A percentile compares a stretch with the other conserved stretches of the same genome.
Conservation (phyloP, 352 stramenopile genomes). For the Globisporangium abappressorium region DNA sequence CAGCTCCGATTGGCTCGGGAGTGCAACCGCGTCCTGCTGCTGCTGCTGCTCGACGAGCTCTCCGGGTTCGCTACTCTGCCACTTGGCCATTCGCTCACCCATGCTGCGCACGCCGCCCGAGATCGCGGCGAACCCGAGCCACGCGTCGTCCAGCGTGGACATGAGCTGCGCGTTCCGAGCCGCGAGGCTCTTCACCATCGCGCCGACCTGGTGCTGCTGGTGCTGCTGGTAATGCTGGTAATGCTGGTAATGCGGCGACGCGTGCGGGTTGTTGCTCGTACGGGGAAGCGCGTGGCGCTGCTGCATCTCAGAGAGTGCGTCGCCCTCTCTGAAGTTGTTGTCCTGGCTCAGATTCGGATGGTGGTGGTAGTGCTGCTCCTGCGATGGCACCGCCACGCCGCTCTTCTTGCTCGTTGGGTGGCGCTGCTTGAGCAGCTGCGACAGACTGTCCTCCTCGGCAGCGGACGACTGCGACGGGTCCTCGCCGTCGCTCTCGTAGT, state of each 20-base stretch:
- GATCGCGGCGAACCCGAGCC: constrained; percentile 33
- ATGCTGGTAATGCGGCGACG: not conserved
- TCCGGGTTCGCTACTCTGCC: not conserved
- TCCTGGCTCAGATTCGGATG: constrained; percentile 1
- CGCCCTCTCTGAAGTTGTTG: constrained; percentile 17
- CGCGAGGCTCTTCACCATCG: constrained; percentile 10
- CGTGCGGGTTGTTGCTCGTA: not conserved
- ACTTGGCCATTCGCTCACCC: constrained; percentile 16
- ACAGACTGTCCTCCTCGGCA: constrained; percentile 29
- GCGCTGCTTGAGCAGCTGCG: constrained; percentile 23
- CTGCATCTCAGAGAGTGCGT: constrained; percentile 17
- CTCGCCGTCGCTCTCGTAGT: constrained; percentile 10
- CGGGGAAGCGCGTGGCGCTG: not conserved
- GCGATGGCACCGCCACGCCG: not conserved
- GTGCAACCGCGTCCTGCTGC: not conserved
- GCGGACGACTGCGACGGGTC: constrained; percentile 8
- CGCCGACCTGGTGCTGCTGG: not conserved
- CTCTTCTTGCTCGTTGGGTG: not conserved
- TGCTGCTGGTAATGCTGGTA: not conserved
- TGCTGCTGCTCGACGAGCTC: constrained; percentile 7
- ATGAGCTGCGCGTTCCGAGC: constrained; percentile 24
- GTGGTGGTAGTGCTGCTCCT: not conserved
- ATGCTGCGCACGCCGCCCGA: constrained; percentile 26
- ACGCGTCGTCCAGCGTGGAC: constrained; percentile 29
- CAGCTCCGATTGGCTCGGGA: constrained; percentile 8